phyloP scores from a whole-genome alignment of 2,329 filamentous ascomycete species.

The Hypocreales sp. region DNA sequence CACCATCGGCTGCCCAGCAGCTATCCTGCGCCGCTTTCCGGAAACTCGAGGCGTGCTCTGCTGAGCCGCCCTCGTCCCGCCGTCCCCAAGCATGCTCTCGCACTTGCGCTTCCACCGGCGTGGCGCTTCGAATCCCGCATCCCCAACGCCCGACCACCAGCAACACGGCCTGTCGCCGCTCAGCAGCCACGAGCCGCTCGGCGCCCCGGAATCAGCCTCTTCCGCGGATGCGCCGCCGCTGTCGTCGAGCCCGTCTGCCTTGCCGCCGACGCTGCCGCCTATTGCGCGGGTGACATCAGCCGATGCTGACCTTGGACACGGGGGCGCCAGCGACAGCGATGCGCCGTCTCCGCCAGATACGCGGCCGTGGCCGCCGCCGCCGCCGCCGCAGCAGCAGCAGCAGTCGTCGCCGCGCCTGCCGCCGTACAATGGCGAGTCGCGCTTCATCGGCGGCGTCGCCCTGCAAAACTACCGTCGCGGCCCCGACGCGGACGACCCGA shows the following conservation, averaged over 20 bases:
- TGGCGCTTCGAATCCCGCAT: conserved; percentile 38
- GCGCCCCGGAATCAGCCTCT: conserved; percentile 22
- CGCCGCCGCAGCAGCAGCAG: no score
- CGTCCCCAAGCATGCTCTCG: conserved; percentile 26
- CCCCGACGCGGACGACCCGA: conserved; percentile 2
- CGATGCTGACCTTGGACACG: conserved; percentile 13
- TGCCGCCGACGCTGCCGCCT: conserved; percentile 34
- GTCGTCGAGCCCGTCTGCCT: conserved; percentile 18
- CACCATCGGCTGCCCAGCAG: no score
- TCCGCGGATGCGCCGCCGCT: conserved; percentile 18
- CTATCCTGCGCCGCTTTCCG: no score
- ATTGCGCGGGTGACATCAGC: conserved; percentile 32
- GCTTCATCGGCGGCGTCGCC: conserved; percentile 40
- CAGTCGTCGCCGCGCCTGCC: conserved; percentile 11
- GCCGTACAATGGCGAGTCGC: conserved; percentile 21
- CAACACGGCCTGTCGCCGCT: conserved; percentile 18
- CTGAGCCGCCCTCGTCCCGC: no score
- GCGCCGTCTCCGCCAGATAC: conserved; percentile 7
- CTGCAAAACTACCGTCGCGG: conserved; percentile 29
- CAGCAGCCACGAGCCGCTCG: conserved; percentile 22
- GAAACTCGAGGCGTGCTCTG: no score
- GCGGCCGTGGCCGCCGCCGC: conserved; percentile 9
- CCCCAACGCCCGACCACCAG: conserved; percentile 32
- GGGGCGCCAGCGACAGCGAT: conserved; percentile 9
- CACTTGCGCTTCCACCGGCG: conserved; percentile 44